Evolutionary conservation across 2,329 filamentous ascomycete genomes (phyloP), one percentile per base, ranked within the genome.

Genomic region (Cladosporium sp.): DNA sequence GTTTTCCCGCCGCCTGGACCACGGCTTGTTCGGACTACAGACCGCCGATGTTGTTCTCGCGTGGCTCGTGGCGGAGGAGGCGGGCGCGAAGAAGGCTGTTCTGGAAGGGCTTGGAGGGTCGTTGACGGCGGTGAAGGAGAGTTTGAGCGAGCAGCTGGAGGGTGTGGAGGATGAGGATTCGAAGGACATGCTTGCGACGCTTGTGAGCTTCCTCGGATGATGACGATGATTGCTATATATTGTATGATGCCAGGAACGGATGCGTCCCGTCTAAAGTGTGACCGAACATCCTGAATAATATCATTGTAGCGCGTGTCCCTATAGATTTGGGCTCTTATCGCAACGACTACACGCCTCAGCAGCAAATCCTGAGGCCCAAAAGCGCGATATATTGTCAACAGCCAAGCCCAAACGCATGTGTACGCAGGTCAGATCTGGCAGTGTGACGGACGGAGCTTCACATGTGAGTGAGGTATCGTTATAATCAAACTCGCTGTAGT

Each of bases 61-160:
- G 14, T 99, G 95, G 95, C 83, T 98, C 35, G 85, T 92, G 8
- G 95, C 93, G 0, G 95, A 99, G 78, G 95, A 99, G 73, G 83
- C 83, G 37, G 92, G 91, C 0, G 91, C 92, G 1, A 86, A 84
- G 71, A 82, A 80, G 65, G 89, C 84, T 72, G 87, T 97, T 35
- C 78, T 83, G 59, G 79, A 82, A 26, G 78, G 90, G 4, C 79
- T 97, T 70, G 61, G 61, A 44, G 89, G 92, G 74, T 81, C 82
- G 8, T 74, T 96, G 21, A 80, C 75, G 4, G 81, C 88, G 18
- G 78, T 98, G 26, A 87, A 84, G 70, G 78, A 74, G 21, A 93
- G 91, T 28, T 79, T 99, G 57, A 83, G 88, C 82, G 88, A 89
- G 72, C 89, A 91, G 81, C 76, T 89, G 7, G 81, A 85, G 67